Evolutionary conservation across 2,329 filamentous ascomycete genomes (phyloP).

Genomic region (Calonectria hawksworthii): DNA sequence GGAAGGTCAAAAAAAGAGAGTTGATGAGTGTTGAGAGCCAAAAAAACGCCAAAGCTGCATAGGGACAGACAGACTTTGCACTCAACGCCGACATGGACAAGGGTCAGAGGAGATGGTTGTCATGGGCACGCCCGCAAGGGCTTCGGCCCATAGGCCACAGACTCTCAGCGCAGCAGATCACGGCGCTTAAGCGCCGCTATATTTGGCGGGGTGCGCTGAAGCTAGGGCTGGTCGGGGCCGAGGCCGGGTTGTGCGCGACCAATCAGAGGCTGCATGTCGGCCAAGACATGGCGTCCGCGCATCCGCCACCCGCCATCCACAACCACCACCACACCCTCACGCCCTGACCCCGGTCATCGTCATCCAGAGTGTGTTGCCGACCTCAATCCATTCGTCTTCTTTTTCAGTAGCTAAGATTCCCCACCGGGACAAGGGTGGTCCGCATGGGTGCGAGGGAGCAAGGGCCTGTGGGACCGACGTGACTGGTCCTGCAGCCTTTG

Average conservation of each 20-base stretch:
- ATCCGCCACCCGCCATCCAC: conserved; percentile 22
- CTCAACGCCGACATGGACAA: conserved; percentile 9
- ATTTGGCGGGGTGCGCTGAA: conserved; percentile 44
- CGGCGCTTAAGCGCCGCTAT: conserved; percentile 44
- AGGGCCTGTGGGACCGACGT: conserved; percentile 10
- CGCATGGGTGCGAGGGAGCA: not conserved
- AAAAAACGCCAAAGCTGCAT: conserved; percentile 14
- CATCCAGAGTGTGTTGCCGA: not conserved
- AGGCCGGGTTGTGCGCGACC: conserved; percentile 18
- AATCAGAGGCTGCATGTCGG: conserved; percentile 9
- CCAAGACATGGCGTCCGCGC: conserved; percentile 16
- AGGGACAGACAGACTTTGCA: conserved; percentile 4
- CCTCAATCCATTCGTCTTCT: conserved; percentile 20
- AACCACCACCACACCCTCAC: conserved; percentile 10
- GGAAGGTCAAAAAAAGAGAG: not conserved
- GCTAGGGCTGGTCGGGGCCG: conserved; percentile 33
- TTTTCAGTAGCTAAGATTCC: conserved; percentile 34
- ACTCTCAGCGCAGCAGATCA: conserved; percentile 27
- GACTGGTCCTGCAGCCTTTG: conserved; percentile 26
- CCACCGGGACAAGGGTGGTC: conserved; percentile 13
- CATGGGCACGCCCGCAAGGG: conserved; percentile 7
- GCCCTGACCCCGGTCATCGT: not conserved
- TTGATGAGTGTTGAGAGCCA: conserved; percentile 15
- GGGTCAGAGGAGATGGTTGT: conserved; percentile 1
- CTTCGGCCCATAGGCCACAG: not conserved